Percentiles rank a stretch among this genome's conserved stretches.
Conservation (phyloP, 306 rosid genomes). For the Ochetophila trinervis region DNA sequence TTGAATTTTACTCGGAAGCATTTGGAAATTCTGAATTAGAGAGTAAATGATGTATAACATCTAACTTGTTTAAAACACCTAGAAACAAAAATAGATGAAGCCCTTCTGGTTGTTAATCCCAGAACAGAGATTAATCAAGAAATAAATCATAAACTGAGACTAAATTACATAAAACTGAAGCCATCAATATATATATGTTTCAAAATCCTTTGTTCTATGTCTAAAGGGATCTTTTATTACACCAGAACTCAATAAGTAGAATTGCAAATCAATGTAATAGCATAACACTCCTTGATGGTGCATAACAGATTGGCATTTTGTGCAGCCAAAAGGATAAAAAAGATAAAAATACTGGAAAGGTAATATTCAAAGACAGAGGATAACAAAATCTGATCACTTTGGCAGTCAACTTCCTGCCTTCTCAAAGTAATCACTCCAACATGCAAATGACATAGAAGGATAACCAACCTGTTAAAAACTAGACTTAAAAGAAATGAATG, state of each 20-base stretch:
- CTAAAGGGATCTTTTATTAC: too few relatives aligned
- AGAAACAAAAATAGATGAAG: too few relatives aligned
- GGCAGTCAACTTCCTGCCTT: conserved; percentile 42
- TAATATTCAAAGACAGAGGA: not conserved
- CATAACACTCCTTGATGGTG: not conserved
- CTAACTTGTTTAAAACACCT: too few relatives aligned
- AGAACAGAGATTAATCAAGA: too few relatives aligned
- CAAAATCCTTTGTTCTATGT: too few relatives aligned
- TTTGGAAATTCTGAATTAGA: too few relatives aligned
- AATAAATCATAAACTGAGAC: too few relatives aligned
- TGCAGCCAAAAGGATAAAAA: not conserved
- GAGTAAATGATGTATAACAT: too few relatives aligned
- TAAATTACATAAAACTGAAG: too few relatives aligned
- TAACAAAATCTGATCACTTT: conserved; percentile 38
- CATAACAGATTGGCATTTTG: not conserved
- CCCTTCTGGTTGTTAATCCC: too few relatives aligned
- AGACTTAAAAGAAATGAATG: conserved; percentile 31
- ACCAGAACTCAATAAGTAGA: not conserved
- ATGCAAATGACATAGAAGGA: conserved; percentile 42
- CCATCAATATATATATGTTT: too few relatives aligned
- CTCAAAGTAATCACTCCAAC: conserved; percentile 49
- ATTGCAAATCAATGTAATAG: not conserved
- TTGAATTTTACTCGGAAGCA: too few relatives aligned
- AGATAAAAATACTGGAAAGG: not conserved
- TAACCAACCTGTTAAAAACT: conserved; percentile 38